Conservation (phyloP, 768 basidiomycete species). For the Leucogyrophana mollusca region DNA sequence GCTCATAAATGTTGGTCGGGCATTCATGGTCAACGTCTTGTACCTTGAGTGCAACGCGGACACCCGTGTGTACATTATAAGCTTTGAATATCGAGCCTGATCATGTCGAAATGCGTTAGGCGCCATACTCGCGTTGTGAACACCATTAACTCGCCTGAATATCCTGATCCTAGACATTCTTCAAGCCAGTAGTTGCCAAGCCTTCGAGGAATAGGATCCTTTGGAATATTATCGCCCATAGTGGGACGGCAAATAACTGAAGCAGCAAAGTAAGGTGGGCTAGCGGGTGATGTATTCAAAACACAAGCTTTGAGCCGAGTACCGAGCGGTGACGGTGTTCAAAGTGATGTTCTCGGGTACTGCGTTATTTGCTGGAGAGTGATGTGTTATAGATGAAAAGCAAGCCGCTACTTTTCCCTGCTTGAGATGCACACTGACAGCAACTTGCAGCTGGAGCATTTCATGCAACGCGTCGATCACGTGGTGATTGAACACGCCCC, state of each 20-base stretch:
- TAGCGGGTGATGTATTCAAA: no score
- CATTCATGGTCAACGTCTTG: conserved; percentile 70
- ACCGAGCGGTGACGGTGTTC: conserved; percentile 10
- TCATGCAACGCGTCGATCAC: conserved; percentile 24
- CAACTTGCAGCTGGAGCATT: conserved; percentile 1
- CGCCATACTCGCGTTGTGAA: background rate
- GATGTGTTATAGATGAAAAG: background rate
- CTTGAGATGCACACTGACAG: background rate
- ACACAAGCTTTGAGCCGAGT: no score
- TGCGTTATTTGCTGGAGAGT: background rate
- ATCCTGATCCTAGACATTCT: conserved; percentile 66
- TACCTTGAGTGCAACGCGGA: conserved; percentile 72
- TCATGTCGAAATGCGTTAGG: background rate
- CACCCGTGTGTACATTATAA: conserved; percentile 49
- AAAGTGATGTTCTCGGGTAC: background rate
- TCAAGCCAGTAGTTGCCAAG: conserved; percentile 64
- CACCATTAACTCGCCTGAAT: conserved; percentile 54
- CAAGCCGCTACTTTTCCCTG: background rate
- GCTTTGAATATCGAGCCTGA: conserved; percentile 73
- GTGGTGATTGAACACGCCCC: conserved; percentile 10
- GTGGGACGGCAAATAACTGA: no score
- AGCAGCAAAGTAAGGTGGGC: no score
- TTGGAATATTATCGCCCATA: no score
- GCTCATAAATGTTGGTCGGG: conserved; percentile 74
- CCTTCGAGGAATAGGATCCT: conserved; percentile 26